These are phyloP conservation scores for Dioscorea alata DNA, from an alignment of 106 monocot species.

Conservation along the genomic window DNA sequence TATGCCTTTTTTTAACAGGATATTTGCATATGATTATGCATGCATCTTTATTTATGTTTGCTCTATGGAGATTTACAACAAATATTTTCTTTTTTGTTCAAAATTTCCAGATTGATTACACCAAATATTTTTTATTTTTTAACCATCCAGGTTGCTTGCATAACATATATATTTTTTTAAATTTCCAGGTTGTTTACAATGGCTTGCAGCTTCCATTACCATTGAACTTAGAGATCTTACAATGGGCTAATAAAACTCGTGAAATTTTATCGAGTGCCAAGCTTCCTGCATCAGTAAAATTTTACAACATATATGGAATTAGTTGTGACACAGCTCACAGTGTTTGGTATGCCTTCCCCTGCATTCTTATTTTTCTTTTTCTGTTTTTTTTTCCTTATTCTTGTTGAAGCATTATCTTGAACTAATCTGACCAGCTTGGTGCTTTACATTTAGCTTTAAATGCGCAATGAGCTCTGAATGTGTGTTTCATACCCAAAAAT, in stretches of 20 bases:
- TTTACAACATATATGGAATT: conserved; percentile 93
- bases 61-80: too few relatives aligned
- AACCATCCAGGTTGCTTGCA: too few relatives aligned
- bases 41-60: too few relatives aligned
- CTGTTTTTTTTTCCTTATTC: background rate
- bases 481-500: too few relatives aligned
- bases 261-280: conserved; percentile 67
- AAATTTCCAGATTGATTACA: too few relatives aligned
- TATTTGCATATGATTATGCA: too few relatives aligned
- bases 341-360: conserved; percentile 58
- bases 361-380: background rate
- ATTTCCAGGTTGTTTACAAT: conserved; percentile 56
- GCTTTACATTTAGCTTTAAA: too few relatives aligned
- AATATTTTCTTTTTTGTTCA: background rate
- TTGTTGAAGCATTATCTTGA: too few relatives aligned
- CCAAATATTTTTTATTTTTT: too few relatives aligned
- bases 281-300: conserved; percentile 73
- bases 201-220: conserved; percentile 68
- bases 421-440: too few relatives aligned
- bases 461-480: too few relatives aligned
- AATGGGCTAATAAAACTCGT: conserved; percentile 84
- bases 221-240: conserved; percentile 74
- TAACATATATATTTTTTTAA: background rate
- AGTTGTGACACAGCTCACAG: conserved; percentile 74
- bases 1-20: too few relatives aligned